Evolutionary conservation across 257 asterid genomes (phyloP), one percentile per base, ranked within the genome.

Genomic region (Penstemon newberryi): DNA sequence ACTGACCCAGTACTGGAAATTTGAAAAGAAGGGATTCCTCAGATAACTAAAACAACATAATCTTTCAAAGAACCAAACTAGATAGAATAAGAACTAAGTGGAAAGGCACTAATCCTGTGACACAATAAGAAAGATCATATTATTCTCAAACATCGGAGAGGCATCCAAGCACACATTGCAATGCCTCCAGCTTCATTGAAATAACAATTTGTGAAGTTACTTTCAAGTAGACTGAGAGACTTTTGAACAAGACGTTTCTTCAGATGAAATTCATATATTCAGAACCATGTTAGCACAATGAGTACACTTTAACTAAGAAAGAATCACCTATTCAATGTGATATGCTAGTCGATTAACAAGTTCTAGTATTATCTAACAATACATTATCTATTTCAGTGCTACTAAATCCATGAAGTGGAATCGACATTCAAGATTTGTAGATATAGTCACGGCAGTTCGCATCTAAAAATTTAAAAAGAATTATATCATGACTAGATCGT

Each of bases 1-100:
- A 79, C 99, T 91, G 56, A 94, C 99, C 97, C 99, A 94, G 79
- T 64, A 94, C 98, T 94, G 86, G 12, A 78, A 53, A 70, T 59
- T 47, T 43, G 33, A 73, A 70, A 68, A 53, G 10, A 47, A 44
- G 7, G 10, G 3, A n/a, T 0, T 33, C 38, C 53, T 73, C 61
- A 65, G 70, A 73, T 54, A 71, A 46, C 72, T 39, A 42, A 51
- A 41, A 66, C 73, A 47, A 64, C 46, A 59, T 5, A 60, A 9
- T 8, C 6, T 56, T 4, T 49, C 18, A 49, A 4, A 15, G 54
- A 49, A 49, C 11, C 40, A 57, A 56, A 56, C 8, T 18, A 36
- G 39, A 56, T 13, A 57, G 64, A 37, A 42, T 13, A 69, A 51
- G 7, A 47, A 51, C 19, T 12, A 7, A 60, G 46, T 39, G n/a